Evolutionary conservation across 352 stramenopile species (phyloP).

Genomic region (Globisporangium cystogenes): DNA sequence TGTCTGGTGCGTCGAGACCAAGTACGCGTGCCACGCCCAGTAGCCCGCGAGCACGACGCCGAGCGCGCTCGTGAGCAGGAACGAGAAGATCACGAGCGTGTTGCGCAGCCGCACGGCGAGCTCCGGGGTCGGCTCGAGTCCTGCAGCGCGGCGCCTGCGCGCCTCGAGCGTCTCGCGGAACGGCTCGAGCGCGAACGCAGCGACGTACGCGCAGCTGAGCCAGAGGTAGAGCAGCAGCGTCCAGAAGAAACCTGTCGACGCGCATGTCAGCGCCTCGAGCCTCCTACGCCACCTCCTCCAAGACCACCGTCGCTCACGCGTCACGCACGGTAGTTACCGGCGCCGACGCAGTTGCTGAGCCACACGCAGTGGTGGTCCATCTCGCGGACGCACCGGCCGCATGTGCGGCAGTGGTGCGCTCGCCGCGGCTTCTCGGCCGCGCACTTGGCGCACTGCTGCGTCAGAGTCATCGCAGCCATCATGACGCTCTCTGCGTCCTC

Average conservation of each 20-base stretch:
- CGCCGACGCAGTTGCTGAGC: conserved; percentile 97
- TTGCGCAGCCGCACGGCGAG: conserved; percentile 17
- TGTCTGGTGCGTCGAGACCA: conserved; percentile 26
- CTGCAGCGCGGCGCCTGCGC: conserved; percentile 8
- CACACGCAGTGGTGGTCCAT: conserved; percentile 98
- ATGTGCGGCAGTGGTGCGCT: conserved; percentile 75
- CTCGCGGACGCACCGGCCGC: conserved; percentile 88
- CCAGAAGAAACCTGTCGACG: conserved; percentile 35
- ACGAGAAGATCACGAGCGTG: conserved; percentile 28
- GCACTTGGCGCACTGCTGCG: conserved; percentile 8
- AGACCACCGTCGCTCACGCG: not conserved
- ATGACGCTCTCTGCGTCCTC: too few relatives aligned
- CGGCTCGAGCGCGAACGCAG: conserved; percentile 22
- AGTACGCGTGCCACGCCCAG: conserved; percentile 39
- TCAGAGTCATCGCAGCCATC: not conserved
- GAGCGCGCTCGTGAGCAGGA: conserved; percentile 29
- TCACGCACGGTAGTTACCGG: conserved; percentile 89
- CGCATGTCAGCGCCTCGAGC: not conserved
- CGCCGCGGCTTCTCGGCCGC: conserved; percentile 19
- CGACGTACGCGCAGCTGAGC: conserved; percentile 33
- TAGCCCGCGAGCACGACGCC: conserved; percentile 25
- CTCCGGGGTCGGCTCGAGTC: conserved; percentile 7
- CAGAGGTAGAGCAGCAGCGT: conserved; percentile 44
- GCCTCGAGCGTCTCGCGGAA: conserved; percentile 17
- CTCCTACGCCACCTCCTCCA: not conserved